These are phyloP conservation scores for Diversispora epigaea DNA, from an alignment of 192 early-diverging fungal genomes.

Conservation along the genomic window DNA sequence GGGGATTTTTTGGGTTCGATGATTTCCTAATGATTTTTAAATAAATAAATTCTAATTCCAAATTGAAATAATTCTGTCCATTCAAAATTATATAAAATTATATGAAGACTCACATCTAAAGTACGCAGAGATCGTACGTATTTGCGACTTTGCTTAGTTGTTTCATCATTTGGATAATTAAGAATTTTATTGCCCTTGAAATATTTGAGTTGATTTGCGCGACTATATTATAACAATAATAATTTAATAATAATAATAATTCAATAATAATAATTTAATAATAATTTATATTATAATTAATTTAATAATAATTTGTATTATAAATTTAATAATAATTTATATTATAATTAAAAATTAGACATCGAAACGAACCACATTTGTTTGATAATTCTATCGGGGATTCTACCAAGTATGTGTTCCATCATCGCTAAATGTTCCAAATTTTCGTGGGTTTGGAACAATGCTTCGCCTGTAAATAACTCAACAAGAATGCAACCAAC, in stretches of 20 bases:
- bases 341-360: too few species aligned
- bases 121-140: slow-evolving; percentile 60
- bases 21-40: slow-evolving; percentile 35
- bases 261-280: not conserved
- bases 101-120: slow-evolving; percentile 46
- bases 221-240: slow-evolving; percentile 32
- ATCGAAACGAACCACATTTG: slow-evolving; percentile 40
- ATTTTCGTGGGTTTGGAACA: slow-evolving; percentile 98
- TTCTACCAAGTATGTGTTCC: slow-evolving; percentile 80
- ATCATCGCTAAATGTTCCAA: slow-evolving; percentile 97
- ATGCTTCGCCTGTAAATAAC: slow-evolving; percentile 89
- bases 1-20: slow-evolving; percentile 47
- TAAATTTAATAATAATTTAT: not conserved
- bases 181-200: slow-evolving; percentile 48
- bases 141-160: slow-evolving; percentile 54
- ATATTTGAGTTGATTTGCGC: slow-evolving; percentile 47
- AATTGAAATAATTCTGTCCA: not conserved
- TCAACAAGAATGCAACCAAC: slow-evolving; percentile 96
- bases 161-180: slow-evolving; percentile 57
- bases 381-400: slow-evolving; percentile 67
- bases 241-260: slow-evolving; percentile 6
- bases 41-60: not conserved
- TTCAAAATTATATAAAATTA: not conserved
- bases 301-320: slow-evolving; percentile 12
- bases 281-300: slow-evolving; percentile 30